A percentile compares a stretch with the other conserved stretches of the same genome.
Conservation (phyloP, 208 protist genomes). For the Kentomonas sorsogonicus region DNA sequence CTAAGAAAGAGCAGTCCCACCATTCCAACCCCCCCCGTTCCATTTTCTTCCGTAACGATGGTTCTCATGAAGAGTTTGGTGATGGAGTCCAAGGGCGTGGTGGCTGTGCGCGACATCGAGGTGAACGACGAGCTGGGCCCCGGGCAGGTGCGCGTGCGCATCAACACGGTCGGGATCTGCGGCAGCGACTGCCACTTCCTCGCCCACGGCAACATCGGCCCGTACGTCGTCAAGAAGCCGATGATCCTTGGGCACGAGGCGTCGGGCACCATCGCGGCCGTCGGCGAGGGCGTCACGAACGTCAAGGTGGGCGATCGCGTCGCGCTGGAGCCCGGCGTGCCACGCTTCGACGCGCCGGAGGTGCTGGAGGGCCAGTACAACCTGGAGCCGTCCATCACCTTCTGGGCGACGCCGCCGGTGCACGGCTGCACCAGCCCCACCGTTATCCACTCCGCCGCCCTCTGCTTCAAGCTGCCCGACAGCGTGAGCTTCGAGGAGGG, state of each 20-base stretch:
- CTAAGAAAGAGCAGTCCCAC: too few species aligned
- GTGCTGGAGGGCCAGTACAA: conserved; percentile 65
- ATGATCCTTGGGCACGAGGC: conserved; percentile 74
- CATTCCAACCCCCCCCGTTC: too few species aligned
- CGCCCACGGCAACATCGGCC: conserved; percentile 49
- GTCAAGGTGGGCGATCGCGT: conserved; percentile 61
- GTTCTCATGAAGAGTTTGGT: conserved; percentile 55
- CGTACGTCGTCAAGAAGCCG: conserved; percentile 42
- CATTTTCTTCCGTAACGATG: too few species aligned
- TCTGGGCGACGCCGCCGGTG: conserved; percentile 67
- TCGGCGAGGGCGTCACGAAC: conserved; percentile 38
- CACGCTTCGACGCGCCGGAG: conserved; percentile 41
- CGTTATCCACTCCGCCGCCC: conserved; percentile 48
- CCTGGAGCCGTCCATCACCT: conserved; percentile 53
- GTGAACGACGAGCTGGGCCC: conserved; percentile 39
- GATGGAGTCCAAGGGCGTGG: conserved; percentile 33
- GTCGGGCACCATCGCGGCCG: conserved; percentile 42
- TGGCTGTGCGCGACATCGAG: conserved; percentile 34
- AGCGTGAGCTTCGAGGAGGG: conserved; percentile 64
- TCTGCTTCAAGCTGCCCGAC: conserved; percentile 57
- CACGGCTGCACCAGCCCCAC: conserved; percentile 43
- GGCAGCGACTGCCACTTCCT: conserved; percentile 70
- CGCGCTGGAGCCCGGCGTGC: conserved; percentile 64
- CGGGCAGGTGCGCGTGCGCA: conserved; percentile 42
- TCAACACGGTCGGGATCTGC: conserved; percentile 64